These are phyloP conservation scores for Cystofilobasidium capitatum DNA, from an alignment of 768 basidiomycete species.

Conservation along the genomic window DNA sequence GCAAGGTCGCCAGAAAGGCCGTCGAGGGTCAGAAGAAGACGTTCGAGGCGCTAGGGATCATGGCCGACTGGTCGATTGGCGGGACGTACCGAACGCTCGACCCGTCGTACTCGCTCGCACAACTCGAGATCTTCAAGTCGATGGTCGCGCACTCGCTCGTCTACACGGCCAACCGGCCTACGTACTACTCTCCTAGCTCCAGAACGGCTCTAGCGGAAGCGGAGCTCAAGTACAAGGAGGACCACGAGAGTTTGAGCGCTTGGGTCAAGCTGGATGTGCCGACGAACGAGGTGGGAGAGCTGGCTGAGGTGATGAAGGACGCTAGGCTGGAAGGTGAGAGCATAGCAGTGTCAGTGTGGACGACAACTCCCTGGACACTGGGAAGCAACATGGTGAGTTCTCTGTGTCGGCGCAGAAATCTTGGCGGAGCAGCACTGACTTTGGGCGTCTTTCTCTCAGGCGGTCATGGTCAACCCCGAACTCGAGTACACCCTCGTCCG, in stretches of 20 bases:
- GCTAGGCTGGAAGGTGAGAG: slow-evolving; percentile 27
- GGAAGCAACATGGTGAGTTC: slow-evolving; percentile 79
- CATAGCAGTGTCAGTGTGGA: slow-evolving; percentile 76
- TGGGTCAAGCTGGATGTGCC: slow-evolving; percentile 57
- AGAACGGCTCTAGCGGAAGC: slow-evolving; percentile 90
- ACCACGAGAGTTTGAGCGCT: slow-evolving; percentile 76
- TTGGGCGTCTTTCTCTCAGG: slow-evolving; percentile 46
- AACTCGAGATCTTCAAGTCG: slow-evolving; percentile 68
- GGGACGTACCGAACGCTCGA: slow-evolving; percentile 77
- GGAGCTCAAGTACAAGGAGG: slow-evolving; percentile 79
- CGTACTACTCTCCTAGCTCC: slow-evolving; percentile 91
- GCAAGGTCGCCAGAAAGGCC: slow-evolving; percentile 60
- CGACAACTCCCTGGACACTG: slow-evolving; percentile 94
- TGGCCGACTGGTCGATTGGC: slow-evolving; percentile 74
- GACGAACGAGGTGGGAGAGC: slow-evolving; percentile 34
- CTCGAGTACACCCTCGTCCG: slow-evolving; percentile 55
- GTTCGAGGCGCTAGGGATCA: slow-evolving; percentile 71
- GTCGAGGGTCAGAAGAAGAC: slow-evolving; percentile 67
- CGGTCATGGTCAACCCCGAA: slow-evolving; percentile 72
- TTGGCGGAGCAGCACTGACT: background rate
- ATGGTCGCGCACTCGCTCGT: slow-evolving; percentile 85
- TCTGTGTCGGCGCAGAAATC: too few relatives aligned
- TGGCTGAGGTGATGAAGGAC: slow-evolving; percentile 28
- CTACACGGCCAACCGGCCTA: slow-evolving; percentile 75
- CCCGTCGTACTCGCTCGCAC: slow-evolving; percentile 74